A percentile compares a stretch with the other conserved stretches of the same genome.
Conservation (phyloP, 495 filamentous ascomycete species). For the Geoglossum glabrum region DNA sequence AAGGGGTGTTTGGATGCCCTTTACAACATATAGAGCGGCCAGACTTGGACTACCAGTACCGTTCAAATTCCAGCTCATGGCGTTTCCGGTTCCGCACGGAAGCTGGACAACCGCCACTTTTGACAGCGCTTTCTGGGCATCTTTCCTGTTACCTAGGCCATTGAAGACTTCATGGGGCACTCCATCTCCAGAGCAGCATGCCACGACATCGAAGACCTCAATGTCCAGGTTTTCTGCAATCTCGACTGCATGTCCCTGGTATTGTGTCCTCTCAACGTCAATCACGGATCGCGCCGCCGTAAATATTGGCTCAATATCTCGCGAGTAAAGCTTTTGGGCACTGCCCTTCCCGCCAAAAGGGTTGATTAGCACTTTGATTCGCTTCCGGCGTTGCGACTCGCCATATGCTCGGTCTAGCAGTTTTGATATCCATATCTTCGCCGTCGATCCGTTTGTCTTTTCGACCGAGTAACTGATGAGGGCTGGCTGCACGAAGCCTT, state of each 20-base stretch:
- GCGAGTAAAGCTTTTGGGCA: slow-evolving; percentile 52
- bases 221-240: slow-evolving; percentile 65
- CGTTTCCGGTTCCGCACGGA: slow-evolving; percentile 85
- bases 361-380: slow-evolving; percentile 76
- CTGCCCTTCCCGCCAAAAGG: slow-evolving; percentile 73
- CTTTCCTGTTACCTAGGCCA: slow-evolving; percentile 52
- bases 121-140: slow-evolving; percentile 52
- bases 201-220: slow-evolving; percentile 58
- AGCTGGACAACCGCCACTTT: slow-evolving; percentile 76
- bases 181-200: slow-evolving; percentile 85
- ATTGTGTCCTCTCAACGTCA: slow-evolving; percentile 52
- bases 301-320: slow-evolving; percentile 63
- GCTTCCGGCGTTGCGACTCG: slow-evolving; percentile 43
- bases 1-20: slow-evolving; percentile 59
- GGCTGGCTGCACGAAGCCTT: slow-evolving; percentile 36
- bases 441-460: slow-evolving; percentile 26
- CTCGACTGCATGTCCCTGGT: slow-evolving; percentile 57
- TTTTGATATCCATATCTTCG: slow-evolving; percentile 37
- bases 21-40: slow-evolving; percentile 64
- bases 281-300: slow-evolving; percentile 60
- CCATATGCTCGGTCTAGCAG: slow-evolving; percentile 57
- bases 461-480: slow-evolving; percentile 41
- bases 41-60: slow-evolving; percentile 58
- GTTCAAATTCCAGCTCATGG: slow-evolving; percentile 75
- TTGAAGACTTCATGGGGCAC: slow-evolving; percentile 90